These are phyloP conservation scores for Gossypium arboreum DNA, from an alignment of 345 rosid species.

Conservation along the genomic window DNA sequence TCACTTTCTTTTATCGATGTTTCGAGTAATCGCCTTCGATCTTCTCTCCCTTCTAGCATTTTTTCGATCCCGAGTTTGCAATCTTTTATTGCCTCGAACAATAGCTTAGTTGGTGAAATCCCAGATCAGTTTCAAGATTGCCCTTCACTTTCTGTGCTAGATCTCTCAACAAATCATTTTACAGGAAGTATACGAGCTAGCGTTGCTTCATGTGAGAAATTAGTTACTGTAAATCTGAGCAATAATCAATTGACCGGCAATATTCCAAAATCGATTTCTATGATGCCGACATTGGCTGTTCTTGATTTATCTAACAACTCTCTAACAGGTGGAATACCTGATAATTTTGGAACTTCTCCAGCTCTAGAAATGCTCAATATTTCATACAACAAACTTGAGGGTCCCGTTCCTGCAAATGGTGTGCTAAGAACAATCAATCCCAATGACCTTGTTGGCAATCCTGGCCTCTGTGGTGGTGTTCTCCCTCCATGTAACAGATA, in stretches of 20 bases:
- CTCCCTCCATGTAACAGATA: slow-evolving; percentile 63
- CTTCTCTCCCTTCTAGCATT: slow-evolving; percentile 70
- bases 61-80: slow-evolving; percentile 75
- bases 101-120: slow-evolving; percentile 58
- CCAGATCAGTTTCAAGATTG: slow-evolving; percentile 92
- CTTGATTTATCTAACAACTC: slow-evolving; percentile 85
- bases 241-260: slow-evolving; percentile 63
- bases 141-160: slow-evolving; percentile 73
- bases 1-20: slow-evolving; percentile 85
- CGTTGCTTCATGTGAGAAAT: slow-evolving; percentile 77
- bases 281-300: slow-evolving; percentile 77
- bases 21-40: slow-evolving; percentile 58
- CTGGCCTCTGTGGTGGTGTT: slow-evolving; percentile 73
- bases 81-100: slow-evolving; percentile 55
- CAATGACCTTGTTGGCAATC: slow-evolving; percentile 62
- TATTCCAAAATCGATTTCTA: slow-evolving; percentile 63
- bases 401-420: slow-evolving; percentile 78
- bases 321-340: slow-evolving; percentile 67
- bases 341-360: slow-evolving; percentile 73
- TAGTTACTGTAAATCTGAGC: slow-evolving; percentile 64
- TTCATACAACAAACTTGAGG: slow-evolving; percentile 75
- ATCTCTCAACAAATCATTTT: slow-evolving; percentile 72
- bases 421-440: slow-evolving; percentile 72
- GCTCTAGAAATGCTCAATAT: slow-evolving; percentile 76
- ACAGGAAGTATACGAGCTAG: slow-evolving; percentile 67